Base-by-base conservation (phyloP, 306 rosid genomes). In the Geum urbanum region DNA sequence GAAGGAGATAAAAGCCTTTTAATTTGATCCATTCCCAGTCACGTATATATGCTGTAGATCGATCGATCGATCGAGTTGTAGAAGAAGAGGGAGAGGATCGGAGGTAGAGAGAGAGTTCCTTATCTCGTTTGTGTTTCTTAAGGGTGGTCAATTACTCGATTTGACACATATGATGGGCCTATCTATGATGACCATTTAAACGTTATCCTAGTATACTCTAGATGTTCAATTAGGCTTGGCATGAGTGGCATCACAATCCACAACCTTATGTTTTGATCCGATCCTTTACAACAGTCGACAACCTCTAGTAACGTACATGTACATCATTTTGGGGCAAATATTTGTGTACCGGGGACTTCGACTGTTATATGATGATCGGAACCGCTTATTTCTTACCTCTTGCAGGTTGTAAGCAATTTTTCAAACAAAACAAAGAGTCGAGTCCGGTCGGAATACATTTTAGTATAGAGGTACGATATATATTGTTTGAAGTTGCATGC, bases 151-250 rank as follows among this genome's bases (percentile, higher is more conserved):
- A 39, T 55, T 66, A 32, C 37, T 32, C 6, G 74, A 67, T 69
- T 58, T 32, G 63, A 50, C 52, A 37, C 44, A n/a, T 27, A 11
- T 62, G 18, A 62, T 19, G 53, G 51, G 39, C 70, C 69, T 64
- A 19, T 64, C 0, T 45, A 19, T 24, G 69, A 24, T 70, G 5
- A 56, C 65, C 45, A 44, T 37, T 59, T 27, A 56, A 43, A 27
- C 62, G 22, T 22, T 35, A 19, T 65, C 72, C 44, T 32, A 55
- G 20, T 14, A 24, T 20, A 32, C 45, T 13, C 37, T 32, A 3
- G 37, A 32, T 65, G 57, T 51, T 64, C 46, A 57, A 57, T 27
- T 24, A 54, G 56, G 66, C 35, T 32, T 32, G 37, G 37, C 37
- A 32, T 2, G 37, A 32, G 37, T 8, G 66, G 22, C 61, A 51